Base-by-base conservation (phyloP, 345 rosid species). In the thale cress (Arabidopsis thaliana) region DNA sequence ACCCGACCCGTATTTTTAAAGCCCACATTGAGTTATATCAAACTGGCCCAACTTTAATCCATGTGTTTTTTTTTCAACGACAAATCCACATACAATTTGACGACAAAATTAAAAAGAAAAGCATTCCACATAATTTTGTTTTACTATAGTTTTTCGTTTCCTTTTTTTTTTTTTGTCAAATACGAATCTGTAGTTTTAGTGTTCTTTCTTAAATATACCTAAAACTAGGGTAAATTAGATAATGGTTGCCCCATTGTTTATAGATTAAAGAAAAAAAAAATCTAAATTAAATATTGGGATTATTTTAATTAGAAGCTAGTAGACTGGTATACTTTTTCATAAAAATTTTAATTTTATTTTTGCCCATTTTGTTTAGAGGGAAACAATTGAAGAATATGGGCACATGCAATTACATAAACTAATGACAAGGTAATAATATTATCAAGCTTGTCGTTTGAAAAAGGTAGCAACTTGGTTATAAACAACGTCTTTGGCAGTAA, bases 401-500 rank as follows among this genome's bases (percentile, higher is more conserved):
- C 73, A 67, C 45, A 38, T 66, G 73, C 12, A 5, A 38, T 11
- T 2, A 73, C 48, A 68, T 40, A 34, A 56, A 40, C 14, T 5
- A 28, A 49, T 13, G 4, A 28, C 37, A 40, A 6, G 51, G 16
- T 45, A 40, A 46, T 44, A 7, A 6, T 46, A 16, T 62, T 56
- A 67, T 71, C 71, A 82, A 41, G 6, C 24, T 46, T 79, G 90
- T 32, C 72, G 83, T 76, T 81, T 82, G 49, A 95, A 88, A 82
- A 92, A 90, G 0, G 91, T 61, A 48, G 71, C 69, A 11, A 92
- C 81, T 78, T 84, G 79, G 61, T 81, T 86, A 57, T 86, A 95
- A 67, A 95, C 93, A 51, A 89, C 24, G 70, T 87, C 97, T 59
- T 90, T 90, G 56, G 99, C 99, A 67, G 78, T 90, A 11, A 82